A percentile compares a stretch with the other conserved stretches of the same genome.
These are phyloP conservation scores for Cutaneotrichosporon arboriforme DNA, from an alignment of 1,284 basidiomycete genomes.

Conservation along the genomic window DNA sequence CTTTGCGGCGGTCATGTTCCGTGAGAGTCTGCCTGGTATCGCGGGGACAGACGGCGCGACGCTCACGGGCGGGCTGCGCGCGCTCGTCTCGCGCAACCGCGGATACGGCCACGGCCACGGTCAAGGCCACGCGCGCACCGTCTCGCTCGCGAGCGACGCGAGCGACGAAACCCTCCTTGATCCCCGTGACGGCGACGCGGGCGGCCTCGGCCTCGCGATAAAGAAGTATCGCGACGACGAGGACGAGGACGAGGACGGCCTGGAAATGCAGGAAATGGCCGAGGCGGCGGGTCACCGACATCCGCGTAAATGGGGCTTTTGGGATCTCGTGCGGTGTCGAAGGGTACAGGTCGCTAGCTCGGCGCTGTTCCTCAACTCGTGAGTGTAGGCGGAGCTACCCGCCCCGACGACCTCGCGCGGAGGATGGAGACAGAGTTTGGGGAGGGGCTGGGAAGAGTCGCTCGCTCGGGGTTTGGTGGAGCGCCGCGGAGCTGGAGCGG, in stretches of 20 bases:
- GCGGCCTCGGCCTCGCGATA: neutral
- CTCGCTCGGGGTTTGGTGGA: no score
- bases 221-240: neutral
- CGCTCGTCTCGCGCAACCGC: neutral
- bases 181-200: neutral
- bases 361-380: conserved; percentile 41
- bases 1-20: conserved; percentile 45
- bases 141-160: neutral
- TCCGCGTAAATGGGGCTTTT: conserved; percentile 31
- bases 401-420: no score
- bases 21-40: conserved; percentile 29
- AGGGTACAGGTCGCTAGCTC: conserved; percentile 22
- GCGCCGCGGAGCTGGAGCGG: no score
- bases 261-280: conserved; percentile 1
- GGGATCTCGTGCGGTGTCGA: conserved; percentile 32
- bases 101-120: neutral
- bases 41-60: neutral
- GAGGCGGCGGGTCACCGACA: neutral
- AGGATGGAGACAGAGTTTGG: no score
- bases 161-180: conserved; percentile 5
- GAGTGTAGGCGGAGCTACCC: no score
- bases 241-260: neutral
- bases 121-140: neutral
- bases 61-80: neutral
- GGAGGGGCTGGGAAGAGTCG: no score